Base-by-base conservation (phyloP, 139 green algal genomes). In the Coelastrella sp. region DNA sequence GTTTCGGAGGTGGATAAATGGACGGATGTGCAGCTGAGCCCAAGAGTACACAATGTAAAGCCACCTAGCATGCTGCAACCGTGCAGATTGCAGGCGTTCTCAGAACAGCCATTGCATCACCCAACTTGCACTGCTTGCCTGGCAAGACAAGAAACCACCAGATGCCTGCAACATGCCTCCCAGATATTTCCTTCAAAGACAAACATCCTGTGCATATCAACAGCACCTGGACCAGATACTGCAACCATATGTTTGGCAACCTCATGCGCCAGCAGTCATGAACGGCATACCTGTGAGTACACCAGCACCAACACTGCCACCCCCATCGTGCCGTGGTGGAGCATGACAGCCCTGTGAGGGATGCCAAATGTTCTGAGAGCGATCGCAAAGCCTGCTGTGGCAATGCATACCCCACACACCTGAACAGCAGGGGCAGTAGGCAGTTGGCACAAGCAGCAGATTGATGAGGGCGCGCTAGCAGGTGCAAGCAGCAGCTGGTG, bases 211-310 rank as follows among this genome's bases (percentile, higher is more conserved):
- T 70, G 63, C 63, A 70, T 70, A 17, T 17, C 15, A 70, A 70
- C 5, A 70, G 15, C 12, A 14, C 4, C 63, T 70, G 9, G 6
- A 70, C 12, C 12, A 15, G 63, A 70, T 17, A 70, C 12, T 22
- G 63, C 12, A 6, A 14, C 63, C 9, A 9, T 5, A 70, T 6
- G 9, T 14, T 0, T 17, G 15, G 12, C 7, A 22, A 70, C 6
- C 63, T 9, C 15, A 17, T 17, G 3, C 5, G 15, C 4, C 63
- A 70, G 5, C 63, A 22, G 63, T 9, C 63, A 17, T 70, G 12
- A 4, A 7, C 6, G 15, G 7, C 83, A 11, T 12, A 90, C 90
- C 84, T 92, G 90, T 17, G 66, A 27, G 49, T 90, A 90, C 14
- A 92, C 27, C 17, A 90, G 10, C 0, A 58, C 61, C 17, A 89